Evolutionary conservation across 2,329 filamentous ascomycete genomes (phyloP).

Genomic region (Plenodomus lindquistii): DNA sequence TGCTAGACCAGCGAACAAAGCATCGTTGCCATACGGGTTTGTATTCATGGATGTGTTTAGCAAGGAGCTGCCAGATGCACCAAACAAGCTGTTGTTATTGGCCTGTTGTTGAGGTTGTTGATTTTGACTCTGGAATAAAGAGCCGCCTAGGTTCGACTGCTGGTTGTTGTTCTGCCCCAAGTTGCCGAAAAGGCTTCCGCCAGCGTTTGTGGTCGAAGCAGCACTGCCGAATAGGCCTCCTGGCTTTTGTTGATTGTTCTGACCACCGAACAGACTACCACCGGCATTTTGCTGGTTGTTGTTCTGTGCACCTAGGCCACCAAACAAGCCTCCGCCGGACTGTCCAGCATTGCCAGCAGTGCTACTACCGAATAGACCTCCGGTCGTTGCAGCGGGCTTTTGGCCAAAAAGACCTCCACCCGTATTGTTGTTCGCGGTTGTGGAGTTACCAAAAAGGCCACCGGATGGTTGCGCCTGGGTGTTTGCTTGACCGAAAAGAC

Average conservation of each 20-base stretch:
- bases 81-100: constrained; percentile 55
- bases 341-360: constrained; percentile 16
- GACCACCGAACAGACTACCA: constrained; percentile 43
- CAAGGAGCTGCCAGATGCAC: constrained; percentile 52
- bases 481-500: constrained; percentile 55
- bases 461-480: constrained; percentile 26
- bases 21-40: constrained; percentile 88
- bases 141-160: constrained; percentile 40
- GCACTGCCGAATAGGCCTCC: constrained; percentile 48
- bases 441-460: constrained; percentile 56
- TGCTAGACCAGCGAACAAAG: constrained; percentile 77
- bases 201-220: constrained; percentile 43
- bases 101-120: constrained; percentile 48
- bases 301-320: constrained; percentile 35
- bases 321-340: constrained; percentile 41
- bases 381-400: constrained; percentile 26
- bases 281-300: constrained; percentile 37
- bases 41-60: constrained; percentile 62
- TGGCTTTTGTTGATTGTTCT: constrained; percentile 50
- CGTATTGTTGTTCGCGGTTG: constrained; percentile 40
- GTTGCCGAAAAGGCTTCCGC: constrained; percentile 54
- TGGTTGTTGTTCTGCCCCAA: constrained; percentile 47
- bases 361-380: constrained; percentile 36
- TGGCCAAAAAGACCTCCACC: constrained; percentile 48
- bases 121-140: constrained; percentile 51